These are phyloP conservation scores for Pseudogymnoascus sp. DNA, from an alignment of 2,329 filamentous ascomycete genomes.

Conservation along the genomic window DNA sequence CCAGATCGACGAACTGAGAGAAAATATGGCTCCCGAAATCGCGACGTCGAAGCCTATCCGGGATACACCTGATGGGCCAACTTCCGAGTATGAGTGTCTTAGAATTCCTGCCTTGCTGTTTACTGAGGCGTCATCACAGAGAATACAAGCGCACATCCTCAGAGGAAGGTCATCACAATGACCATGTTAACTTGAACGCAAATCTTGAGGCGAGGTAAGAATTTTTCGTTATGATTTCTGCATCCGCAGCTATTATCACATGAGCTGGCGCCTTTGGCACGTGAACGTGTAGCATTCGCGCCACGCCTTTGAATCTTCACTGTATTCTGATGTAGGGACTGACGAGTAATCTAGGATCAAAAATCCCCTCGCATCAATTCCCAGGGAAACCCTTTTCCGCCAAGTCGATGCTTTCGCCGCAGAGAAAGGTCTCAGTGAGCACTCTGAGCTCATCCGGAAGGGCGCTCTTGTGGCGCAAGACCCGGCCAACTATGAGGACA, in stretches of 20 bases:
- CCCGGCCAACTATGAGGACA: slow-evolving; percentile 50
- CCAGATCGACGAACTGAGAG: background rate
- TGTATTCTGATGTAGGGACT: background rate
- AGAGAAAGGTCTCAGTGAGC: slow-evolving; percentile 47
- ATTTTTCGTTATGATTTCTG: background rate
- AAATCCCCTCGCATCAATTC: slow-evolving; percentile 46
- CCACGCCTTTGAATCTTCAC: background rate
- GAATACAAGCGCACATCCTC: slow-evolving; percentile 13
- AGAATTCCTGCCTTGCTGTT: background rate
- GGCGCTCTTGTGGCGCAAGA: slow-evolving; percentile 67
- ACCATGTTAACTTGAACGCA: slow-evolving; percentile 16
- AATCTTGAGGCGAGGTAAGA: slow-evolving; percentile 17
- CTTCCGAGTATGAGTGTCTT: background rate
- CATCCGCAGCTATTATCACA: background rate
- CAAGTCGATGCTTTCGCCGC: slow-evolving; percentile 52
- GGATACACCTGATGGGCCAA: background rate
- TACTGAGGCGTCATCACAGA: background rate
- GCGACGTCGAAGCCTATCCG: background rate
- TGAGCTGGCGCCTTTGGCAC: background rate
- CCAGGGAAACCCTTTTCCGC: slow-evolving; percentile 38
- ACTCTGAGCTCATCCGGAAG: slow-evolving; percentile 50
- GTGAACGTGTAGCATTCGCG: background rate
- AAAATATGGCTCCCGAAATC: background rate
- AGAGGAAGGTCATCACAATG: slow-evolving; percentile 11
- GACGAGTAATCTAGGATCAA: slow-evolving; percentile 33